A percentile compares a stretch with the other conserved stretches of the same genome.
Conservation (phyloP, 768 basidiomycete genomes). For the Asterophora lycoperdoides region DNA sequence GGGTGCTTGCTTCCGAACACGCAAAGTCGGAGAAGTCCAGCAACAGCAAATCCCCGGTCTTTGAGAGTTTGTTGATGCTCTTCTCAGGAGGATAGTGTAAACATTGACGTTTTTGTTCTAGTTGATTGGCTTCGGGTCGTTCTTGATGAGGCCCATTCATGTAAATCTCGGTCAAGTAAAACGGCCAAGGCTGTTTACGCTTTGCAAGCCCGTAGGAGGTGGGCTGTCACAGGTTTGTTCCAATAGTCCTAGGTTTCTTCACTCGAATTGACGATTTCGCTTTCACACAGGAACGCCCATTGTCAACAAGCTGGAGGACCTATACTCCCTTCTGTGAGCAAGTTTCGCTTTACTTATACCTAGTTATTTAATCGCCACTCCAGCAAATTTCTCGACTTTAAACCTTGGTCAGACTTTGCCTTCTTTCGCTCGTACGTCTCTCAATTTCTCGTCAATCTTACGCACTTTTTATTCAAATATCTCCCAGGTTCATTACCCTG, state of each 20-base stretch:
- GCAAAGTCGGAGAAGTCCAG: slow-evolving; percentile 58
- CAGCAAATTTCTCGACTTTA: slow-evolving; percentile 75
- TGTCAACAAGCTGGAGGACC: slow-evolving; percentile 88
- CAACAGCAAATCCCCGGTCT: slow-evolving; percentile 50
- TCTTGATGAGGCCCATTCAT: slow-evolving; percentile 92
- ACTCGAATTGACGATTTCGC: background rate
- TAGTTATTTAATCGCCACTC: background rate
- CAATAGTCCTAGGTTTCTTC: background rate
- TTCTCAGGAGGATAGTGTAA: background rate
- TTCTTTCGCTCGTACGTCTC: slow-evolving; percentile 82
- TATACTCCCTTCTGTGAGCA: slow-evolving; percentile 74
- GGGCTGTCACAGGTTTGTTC: slow-evolving; percentile 78
- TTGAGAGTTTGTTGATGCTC: slow-evolving; percentile 51
- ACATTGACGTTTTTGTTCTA: slow-evolving; percentile 24
- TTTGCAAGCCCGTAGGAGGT: slow-evolving; percentile 70
- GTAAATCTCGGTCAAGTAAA: slow-evolving; percentile 85
- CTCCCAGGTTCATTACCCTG: slow-evolving; percentile 74
- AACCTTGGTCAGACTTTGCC: slow-evolving; percentile 76
- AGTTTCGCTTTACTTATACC: background rate
- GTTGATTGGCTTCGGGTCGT: slow-evolving; percentile 81
- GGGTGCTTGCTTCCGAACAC: slow-evolving; percentile 86
- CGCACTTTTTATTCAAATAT: slow-evolving; percentile 3
- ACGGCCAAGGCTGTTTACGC: slow-evolving; percentile 88
- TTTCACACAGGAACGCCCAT: slow-evolving; percentile 74
- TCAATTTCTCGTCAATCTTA: background rate